Percentiles rank a stretch among this genome's conserved stretches.
Evolutionary conservation across 2,329 filamentous ascomycete species (phyloP).

Genomic region (Venturia effusa): DNA sequence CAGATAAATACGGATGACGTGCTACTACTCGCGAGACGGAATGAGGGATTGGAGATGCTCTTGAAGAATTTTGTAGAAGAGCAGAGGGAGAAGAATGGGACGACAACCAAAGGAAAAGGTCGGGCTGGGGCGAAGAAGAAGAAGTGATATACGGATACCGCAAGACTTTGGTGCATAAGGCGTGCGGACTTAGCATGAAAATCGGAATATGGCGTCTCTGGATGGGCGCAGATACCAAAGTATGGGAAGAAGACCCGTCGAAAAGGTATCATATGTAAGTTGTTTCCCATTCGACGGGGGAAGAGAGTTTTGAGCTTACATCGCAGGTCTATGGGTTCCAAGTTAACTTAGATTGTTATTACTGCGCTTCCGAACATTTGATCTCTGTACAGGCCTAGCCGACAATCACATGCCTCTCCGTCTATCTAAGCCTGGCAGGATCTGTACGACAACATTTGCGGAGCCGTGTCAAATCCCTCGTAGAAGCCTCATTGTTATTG

Average conservation of each 20-base stretch:
- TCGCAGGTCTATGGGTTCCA: not conserved
- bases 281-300: not conserved
- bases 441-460: too few relatives aligned
- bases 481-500: too few relatives aligned
- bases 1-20: conserved; percentile 82
- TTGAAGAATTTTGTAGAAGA: conserved; percentile 58
- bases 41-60: conserved; percentile 71
- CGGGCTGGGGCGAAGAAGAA: not conserved
- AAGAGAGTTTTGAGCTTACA: not conserved
- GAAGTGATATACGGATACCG: not conserved
- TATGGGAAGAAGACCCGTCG: not conserved
- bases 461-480: too few relatives aligned
- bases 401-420: too few relatives aligned
- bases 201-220: not conserved
- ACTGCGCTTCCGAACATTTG: too few relatives aligned
- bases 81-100: conserved; percentile 16
- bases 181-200: not conserved
- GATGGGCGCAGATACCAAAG: not conserved
- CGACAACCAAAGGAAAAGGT: not conserved
- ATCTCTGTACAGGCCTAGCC: too few relatives aligned
- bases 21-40: conserved; percentile 73
- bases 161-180: not conserved
- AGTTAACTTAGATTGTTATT: too few relatives aligned
- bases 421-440: too few relatives aligned
- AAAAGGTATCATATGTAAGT: too few relatives aligned